phyloP scores from a whole-genome alignment of 768 basidiomycete species.

The Cyclocybe cylindracea region DNA sequence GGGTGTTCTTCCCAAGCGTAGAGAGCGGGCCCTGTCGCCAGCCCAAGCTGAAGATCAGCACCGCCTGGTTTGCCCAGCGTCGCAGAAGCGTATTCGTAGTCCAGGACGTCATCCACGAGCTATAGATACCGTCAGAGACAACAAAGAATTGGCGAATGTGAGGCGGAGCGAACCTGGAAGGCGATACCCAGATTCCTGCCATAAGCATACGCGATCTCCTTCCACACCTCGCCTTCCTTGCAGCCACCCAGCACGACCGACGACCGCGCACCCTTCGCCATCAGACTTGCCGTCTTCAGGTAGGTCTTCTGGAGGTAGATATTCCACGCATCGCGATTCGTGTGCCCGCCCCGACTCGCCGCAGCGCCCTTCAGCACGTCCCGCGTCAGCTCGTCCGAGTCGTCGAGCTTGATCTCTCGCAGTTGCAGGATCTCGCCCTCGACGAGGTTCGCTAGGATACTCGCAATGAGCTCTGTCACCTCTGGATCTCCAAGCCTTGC shows the following conservation, averaged over 20 bases:
- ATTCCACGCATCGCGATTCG: conserved; percentile 57
- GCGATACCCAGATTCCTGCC: conserved; percentile 93
- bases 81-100: conserved; percentile 79
- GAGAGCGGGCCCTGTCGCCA: conserved; percentile 91
- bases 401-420: conserved; percentile 48
- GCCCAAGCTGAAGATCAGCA: conserved; percentile 78
- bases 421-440: conserved; percentile 94
- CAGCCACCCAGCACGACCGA: conserved; percentile 89
- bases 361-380: neutral
- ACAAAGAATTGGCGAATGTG: neutral
- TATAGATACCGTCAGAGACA: conserved; percentile 26
- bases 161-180: conserved; percentile 70
- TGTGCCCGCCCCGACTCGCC: conserved; percentile 8
- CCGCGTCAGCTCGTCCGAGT: conserved; percentile 16
- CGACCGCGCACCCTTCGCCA: conserved; percentile 89
- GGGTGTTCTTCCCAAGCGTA: conserved; percentile 96
- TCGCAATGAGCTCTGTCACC: conserved; percentile 87
- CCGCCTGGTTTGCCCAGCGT: conserved; percentile 91
- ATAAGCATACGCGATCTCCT: conserved; percentile 96
- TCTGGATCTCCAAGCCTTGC: conserved; percentile 79
- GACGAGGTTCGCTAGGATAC: conserved; percentile 85
- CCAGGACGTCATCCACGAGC: conserved; percentile 95
- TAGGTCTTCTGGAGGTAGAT: conserved; percentile 93
- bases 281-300: conserved; percentile 89
- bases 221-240: conserved; percentile 81